Conservation (phyloP, 2,329 filamentous ascomycete genomes). For the Diaporthe batatas region DNA sequence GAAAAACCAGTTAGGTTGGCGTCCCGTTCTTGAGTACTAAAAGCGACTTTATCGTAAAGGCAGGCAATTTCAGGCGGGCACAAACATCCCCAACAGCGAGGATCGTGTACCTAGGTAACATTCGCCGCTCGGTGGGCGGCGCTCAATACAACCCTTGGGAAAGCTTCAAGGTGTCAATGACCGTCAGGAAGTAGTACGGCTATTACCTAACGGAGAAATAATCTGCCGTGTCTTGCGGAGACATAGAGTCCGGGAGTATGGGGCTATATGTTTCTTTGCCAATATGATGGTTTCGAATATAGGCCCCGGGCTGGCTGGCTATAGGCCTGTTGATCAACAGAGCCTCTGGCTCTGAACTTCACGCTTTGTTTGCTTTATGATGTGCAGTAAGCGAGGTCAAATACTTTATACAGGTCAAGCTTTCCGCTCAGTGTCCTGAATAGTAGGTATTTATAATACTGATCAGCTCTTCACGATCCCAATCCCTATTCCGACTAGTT, state of each 20-base stretch:
- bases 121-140: background rate
- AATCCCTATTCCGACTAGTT: too few species aligned
- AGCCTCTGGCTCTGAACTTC: too few species aligned
- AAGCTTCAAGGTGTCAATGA: background rate
- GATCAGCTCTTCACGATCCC: background rate
- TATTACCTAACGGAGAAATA: constrained; percentile 11
- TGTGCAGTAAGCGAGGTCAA: background rate
- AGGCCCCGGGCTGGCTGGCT: too few species aligned
- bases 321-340: too few species aligned
- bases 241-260: background rate
- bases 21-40: too few species aligned
- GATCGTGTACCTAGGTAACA: background rate
- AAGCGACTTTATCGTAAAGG: too few species aligned
- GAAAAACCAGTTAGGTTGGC: too few species aligned
- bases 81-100: background rate
- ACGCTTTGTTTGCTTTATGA: background rate
- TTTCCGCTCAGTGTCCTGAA: background rate
- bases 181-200: background rate
- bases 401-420: background rate
- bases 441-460: background rate
- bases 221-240: background rate
- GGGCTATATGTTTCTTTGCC: background rate
- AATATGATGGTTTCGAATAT: constrained; percentile 8
- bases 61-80: background rate
- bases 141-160: background rate